A percentile compares a stretch with the other conserved stretches of the same genome.
phyloP scores from a whole-genome alignment of 441 rosid genomes.

The Adansonia gregorii region DNA sequence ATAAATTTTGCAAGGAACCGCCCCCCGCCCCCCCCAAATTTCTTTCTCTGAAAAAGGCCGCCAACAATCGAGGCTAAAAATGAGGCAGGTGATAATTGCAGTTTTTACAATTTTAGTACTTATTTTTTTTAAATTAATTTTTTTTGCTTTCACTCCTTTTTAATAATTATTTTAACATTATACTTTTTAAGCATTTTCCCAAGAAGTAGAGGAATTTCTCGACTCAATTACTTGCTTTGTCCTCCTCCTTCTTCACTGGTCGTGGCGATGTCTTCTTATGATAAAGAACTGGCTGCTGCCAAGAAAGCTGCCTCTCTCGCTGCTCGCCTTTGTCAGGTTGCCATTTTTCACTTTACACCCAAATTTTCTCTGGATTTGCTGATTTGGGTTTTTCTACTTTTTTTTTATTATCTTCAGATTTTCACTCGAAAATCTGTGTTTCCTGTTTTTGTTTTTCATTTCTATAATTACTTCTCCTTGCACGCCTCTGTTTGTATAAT shows the following conservation, averaged over 20 bases:
- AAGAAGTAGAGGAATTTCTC: background rate
- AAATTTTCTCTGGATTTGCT: background rate
- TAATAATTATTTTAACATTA: too few relatives aligned
- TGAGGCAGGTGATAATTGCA: too few relatives aligned
- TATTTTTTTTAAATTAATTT: too few relatives aligned
- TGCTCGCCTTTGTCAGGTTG: slow-evolving; percentile 87
- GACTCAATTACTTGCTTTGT: background rate
- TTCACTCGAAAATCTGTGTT: background rate
- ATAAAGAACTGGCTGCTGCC: slow-evolving; percentile 81
- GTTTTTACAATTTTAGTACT: too few relatives aligned
- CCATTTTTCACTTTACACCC: background rate
- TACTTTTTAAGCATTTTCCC: too few relatives aligned
- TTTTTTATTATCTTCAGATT: background rate
- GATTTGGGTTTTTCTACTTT: background rate
- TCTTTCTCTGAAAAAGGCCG: too few relatives aligned
- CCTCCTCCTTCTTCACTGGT: slow-evolving; percentile 33
- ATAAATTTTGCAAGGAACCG: too few relatives aligned
- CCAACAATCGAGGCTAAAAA: too few relatives aligned
- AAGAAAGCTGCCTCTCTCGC: slow-evolving; percentile 88
- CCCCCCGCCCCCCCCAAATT: too few relatives aligned
- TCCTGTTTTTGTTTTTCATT: background rate
- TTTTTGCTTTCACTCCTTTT: too few relatives aligned
- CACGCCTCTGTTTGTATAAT: background rate
- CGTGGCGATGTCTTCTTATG: slow-evolving; percentile 62
- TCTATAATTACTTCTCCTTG: background rate